Evolutionary conservation across 148 eudicot genomes (phyloP).

Genomic region (Rhododendron ferrugineum): DNA sequence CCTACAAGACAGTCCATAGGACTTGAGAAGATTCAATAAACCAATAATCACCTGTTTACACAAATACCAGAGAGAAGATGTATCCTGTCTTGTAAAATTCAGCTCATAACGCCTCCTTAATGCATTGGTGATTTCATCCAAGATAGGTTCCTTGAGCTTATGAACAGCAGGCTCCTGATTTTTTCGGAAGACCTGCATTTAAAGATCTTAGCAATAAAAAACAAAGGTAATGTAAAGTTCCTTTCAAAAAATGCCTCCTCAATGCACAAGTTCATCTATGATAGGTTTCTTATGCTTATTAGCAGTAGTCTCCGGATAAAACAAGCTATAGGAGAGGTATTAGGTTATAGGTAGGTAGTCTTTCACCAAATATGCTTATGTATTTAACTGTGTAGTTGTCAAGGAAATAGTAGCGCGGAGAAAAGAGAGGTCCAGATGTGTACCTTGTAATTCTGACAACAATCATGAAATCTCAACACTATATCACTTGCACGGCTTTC

Average conservation of each 20-base stretch:
- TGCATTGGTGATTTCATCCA: constrained; percentile 12
- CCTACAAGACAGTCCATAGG: neutral
- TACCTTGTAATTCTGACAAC: constrained; percentile 96
- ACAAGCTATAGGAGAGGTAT: neutral
- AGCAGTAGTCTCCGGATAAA: neutral
- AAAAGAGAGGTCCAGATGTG: constrained; percentile 1
- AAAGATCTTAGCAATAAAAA: neutral
- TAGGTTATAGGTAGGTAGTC: too few species aligned
- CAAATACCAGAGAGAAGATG: constrained; percentile 85
- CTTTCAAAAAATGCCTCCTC: neutral
- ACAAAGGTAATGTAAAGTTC: neutral
- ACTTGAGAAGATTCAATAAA: neutral
- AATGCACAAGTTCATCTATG: neutral
- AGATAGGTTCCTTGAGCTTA: constrained; percentile 4
- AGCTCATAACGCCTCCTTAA: constrained; percentile 1
- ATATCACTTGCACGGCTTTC: constrained; percentile 97
- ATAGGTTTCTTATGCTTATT: neutral
- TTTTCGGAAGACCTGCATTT: constrained; percentile 56
- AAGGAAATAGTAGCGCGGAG: neutral
- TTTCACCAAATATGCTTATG: neutral
- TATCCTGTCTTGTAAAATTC: constrained; percentile 53
- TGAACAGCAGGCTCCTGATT: constrained; percentile 3
- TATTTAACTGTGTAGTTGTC: neutral
- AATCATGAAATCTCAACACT: constrained; percentile 84
- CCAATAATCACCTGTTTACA: constrained; percentile 74